Base-by-base conservation (phyloP, 345 rosid genomes). In the Linum lewisii region DNA sequence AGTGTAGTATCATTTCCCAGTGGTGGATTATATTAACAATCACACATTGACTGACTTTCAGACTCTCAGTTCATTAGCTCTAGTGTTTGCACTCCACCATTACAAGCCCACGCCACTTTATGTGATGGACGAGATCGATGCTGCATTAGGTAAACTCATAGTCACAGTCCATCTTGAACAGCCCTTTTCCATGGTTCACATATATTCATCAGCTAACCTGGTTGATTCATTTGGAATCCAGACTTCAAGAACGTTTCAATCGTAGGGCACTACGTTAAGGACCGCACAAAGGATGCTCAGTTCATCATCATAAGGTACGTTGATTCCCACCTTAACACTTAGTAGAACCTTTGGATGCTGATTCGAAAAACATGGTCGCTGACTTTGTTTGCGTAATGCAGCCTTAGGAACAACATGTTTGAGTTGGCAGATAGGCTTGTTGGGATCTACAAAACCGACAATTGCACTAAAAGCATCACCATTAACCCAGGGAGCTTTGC, bases 51-150 rank as follows among this genome's bases (percentile, higher is more conserved):
- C 8, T 52, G 2, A 36, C 59, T 59, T 71, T 66, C 88, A 93
- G 97, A 93, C 99, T 59, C 96, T 93, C 70, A 85, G 96, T 76
- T 93, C 99, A 36, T 69, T 93, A 61, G 97, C 99, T 65, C 92
- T 93, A 26, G 95, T 89, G 60, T 93, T 93, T 69, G 99, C 97
- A 26, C 97, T 93, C 62, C 99, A 93, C 78, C 99, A 90, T 76
- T 93, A 90, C 87, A 93, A 93, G 83, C 96, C 99, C 24, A 93
- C 97, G 1, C 99, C 99, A 0, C 95, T 93, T 20, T 93, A 93
- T 66, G 99, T 90, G 25, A 93, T 93, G 96, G 99, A 87, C 49
- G 99, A 90, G 77, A 93, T 90, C 5, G 99, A 93, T 38, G 97
- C 99, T 26, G 97, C 99, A 61, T 80, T 93, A 6, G 99, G 99